A percentile compares a stretch with the other conserved stretches of the same genome.
These are phyloP conservation scores for Globisporangium cederbergense DNA, from an alignment of 352 stramenopile genomes.

Conservation along the genomic window DNA sequence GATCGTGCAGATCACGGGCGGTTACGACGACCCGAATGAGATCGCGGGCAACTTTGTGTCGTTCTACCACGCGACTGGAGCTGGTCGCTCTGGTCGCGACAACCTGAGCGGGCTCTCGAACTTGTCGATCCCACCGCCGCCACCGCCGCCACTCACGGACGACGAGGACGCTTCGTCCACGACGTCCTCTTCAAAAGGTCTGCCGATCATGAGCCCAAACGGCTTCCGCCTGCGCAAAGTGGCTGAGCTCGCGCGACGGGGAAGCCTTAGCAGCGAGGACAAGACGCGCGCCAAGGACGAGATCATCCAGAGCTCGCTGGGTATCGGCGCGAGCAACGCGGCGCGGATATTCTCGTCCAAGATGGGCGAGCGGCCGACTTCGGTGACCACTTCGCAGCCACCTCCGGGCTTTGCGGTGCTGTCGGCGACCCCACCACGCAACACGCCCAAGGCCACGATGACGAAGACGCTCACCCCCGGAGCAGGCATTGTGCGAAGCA, in stretches of 20 bases:
- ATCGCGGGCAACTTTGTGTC: constrained; percentile 72
- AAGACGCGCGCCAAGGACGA: constrained; percentile 84
- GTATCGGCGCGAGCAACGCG: constrained; percentile 60
- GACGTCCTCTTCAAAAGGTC: constrained; percentile 55
- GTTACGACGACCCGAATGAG: constrained; percentile 59
- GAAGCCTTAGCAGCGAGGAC: constrained; percentile 76
- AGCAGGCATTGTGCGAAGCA: constrained; percentile 54
- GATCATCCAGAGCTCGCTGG: constrained; percentile 85
- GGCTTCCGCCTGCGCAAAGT: constrained; percentile 72
- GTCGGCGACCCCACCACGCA: constrained; percentile 34
- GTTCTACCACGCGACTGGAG: constrained; percentile 66
- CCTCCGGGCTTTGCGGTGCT: constrained; percentile 49
- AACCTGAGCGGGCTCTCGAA: constrained; percentile 36
- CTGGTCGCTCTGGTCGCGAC: constrained; percentile 21
- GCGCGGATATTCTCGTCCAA: constrained; percentile 59
- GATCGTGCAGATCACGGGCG: constrained; percentile 52
- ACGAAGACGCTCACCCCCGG: constrained; percentile 51
- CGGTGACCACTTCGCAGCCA: constrained; percentile 24
- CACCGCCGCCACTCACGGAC: constrained; percentile 57
- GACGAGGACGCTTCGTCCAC: constrained; percentile 62
- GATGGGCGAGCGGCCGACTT: constrained; percentile 28
- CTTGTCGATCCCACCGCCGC: constrained; percentile 65
- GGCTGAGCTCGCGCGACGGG: constrained; percentile 69
- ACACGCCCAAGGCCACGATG: constrained; percentile 43
- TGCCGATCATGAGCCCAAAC: constrained; percentile 86